These are phyloP conservation scores for Aspergillus uvarum DNA, from an alignment of 2,329 filamentous ascomycete species.

Conservation along the genomic window DNA sequence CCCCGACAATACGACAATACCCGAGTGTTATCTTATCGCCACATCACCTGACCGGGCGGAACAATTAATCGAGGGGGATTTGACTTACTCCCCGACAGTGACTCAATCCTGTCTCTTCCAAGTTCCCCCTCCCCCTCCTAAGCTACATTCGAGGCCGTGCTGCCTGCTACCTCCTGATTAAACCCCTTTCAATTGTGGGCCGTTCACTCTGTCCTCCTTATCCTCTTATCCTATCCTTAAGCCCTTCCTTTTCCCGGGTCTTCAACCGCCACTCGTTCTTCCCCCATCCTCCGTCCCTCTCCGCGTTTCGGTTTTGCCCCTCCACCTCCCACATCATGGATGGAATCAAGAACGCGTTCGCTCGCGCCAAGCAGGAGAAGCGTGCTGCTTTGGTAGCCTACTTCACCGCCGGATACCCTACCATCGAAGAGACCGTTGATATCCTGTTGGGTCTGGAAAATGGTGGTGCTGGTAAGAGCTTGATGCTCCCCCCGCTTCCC, in stretches of 20 bases:
- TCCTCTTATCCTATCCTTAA: not conserved
- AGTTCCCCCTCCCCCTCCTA: not conserved
- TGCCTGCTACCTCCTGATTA: not conserved
- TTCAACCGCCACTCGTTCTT: not conserved
- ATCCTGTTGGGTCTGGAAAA: slow-evolving; percentile 87
- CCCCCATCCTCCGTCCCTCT: slow-evolving; percentile 1
- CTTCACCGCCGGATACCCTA: slow-evolving; percentile 91
- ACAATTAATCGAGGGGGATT: not conserved
- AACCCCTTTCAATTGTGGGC: not conserved
- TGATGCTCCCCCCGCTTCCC: slow-evolving; percentile 3
- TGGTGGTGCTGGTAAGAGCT: slow-evolving; percentile 76
- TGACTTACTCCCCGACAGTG: not conserved
- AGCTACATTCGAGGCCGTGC: not conserved
- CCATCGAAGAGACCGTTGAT: slow-evolving; percentile 74
- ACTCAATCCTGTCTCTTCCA: not conserved
- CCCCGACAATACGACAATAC: not conserved
- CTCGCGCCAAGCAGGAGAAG: slow-evolving; percentile 56
- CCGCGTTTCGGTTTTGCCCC: slow-evolving; percentile 6
- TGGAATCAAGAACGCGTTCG: slow-evolving; percentile 56
- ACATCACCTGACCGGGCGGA: slow-evolving; percentile 5
- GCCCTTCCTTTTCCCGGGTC: not conserved
- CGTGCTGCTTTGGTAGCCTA: slow-evolving; percentile 89
- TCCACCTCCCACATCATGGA: slow-evolving; percentile 45
- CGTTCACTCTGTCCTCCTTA: not conserved
- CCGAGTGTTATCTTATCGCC: slow-evolving; percentile 1